Evolutionary conservation across 2,329 filamentous ascomycete genomes (phyloP), one percentile per base, ranked within the genome.

Genomic region (Colletotrichum paranaense): DNA sequence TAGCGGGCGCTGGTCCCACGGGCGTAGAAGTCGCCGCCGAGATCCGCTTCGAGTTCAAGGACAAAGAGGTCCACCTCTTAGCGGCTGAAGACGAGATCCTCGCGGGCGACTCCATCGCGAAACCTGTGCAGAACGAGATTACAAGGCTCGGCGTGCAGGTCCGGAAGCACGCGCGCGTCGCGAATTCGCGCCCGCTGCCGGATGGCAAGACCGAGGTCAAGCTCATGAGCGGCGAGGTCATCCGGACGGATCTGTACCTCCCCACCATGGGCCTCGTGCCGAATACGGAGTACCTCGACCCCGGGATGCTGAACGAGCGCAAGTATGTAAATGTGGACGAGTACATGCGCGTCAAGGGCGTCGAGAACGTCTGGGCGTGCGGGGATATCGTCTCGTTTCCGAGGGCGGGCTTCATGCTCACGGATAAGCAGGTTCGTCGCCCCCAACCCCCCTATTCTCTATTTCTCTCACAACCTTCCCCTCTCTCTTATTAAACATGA

Each of bases 341-440:
- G 38, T 85, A 80, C 76, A 84, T 88, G 78, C 83, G 82, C 46
- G 88, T 89, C 46, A 83, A 82, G 74, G 84, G 81, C 8, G 80
- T 82, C 14, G 78, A 83, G 19, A 79, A 84, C 64, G 83, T 89
- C 28, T 90, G 88, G 88, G 88, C 88, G 8, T 83, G 85, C 3
- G 88, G 88, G 28, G 88, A 90, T 68, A 80, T 89, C 55, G 85
- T 89, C 28, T 86, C 84, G 75, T 85, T 84, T 77, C 87, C 88
- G 26, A 82, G 84, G 28, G 86, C 89, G 6, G 89, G 89, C 1
- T 91, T 91, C 77, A 87, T 92, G 81, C 85, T 89, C 68, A 90
- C 90, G 0, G 91, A 89, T 70, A 88, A 88, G 75, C 88, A 90
- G 79, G 85, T 85, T 69, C 77, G 82, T 77, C 22, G 24, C 53